Percentiles rank a stretch among this genome's conserved stretches.
Conservation (phyloP, 2,329 filamentous ascomycete genomes). For the Mollisiaceae sp. region DNA sequence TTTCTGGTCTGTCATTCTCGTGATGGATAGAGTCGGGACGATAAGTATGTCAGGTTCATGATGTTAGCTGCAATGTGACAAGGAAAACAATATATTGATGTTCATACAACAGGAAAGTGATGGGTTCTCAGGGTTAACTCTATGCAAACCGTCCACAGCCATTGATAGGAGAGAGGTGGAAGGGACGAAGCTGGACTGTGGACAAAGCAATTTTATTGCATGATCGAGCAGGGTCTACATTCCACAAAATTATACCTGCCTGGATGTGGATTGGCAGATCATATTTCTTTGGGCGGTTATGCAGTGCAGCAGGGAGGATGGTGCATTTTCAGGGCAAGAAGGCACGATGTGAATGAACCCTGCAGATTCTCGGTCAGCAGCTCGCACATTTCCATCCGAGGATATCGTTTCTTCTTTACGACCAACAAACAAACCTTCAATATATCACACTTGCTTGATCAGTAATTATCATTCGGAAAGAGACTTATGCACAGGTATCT, state of each 20-base stretch:
- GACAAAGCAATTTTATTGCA: constrained; percentile 1
- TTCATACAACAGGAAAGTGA: neutral
- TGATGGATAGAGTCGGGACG: neutral
- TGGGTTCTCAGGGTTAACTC: neutral
- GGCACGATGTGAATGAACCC: neutral
- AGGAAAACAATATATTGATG: neutral
- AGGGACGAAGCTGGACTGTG: neutral
- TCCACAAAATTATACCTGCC: neutral
- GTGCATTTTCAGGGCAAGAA: neutral
- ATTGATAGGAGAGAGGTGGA: neutral
- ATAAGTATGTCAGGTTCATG: neutral
- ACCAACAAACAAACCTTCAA: neutral
- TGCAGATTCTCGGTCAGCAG: neutral
- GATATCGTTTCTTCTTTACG: neutral
- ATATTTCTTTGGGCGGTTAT: constrained; percentile 7
- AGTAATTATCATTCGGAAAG: neutral
- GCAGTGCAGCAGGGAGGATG: neutral
- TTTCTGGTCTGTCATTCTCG: neutral
- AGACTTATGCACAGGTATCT: neutral
- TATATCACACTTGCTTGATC: neutral
- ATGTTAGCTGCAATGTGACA: neutral
- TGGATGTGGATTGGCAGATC: neutral
- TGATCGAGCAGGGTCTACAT: neutral
- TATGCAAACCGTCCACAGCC: neutral
- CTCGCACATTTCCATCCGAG: neutral